Base-by-base conservation (phyloP, 2,329 filamentous ascomycete genomes). In the Talaromyces albobiverticillius region DNA sequence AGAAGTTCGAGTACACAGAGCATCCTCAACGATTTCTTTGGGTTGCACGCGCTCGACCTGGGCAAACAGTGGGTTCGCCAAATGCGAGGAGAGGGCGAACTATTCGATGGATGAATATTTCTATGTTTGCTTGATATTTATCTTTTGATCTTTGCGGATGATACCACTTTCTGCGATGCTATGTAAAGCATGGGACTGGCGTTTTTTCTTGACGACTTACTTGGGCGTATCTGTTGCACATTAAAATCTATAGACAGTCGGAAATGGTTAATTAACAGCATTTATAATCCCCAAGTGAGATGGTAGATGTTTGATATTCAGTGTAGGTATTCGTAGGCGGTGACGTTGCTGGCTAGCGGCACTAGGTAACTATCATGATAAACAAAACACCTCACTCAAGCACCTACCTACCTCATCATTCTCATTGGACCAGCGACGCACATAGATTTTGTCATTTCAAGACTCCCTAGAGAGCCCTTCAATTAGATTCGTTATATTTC, bases 1-100 rank as follows among this genome's bases (percentile, higher is more conserved):
- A 48, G 64, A 23, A 67, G 64, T 46, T 66, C 64, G 55, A 67
- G 64, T 46, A 60, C 64, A 13, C 64, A 66, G 38, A 64, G 61
- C n/a, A 60, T 61, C 18, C 45, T 66, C 49, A 62, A 66, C 46
- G 64, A 67, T 53, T 61, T 60, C 34, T 60, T 59, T 32, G 64
- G 64, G 8, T 45, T 60, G 11, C 61, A 62, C 41, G 61, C 58
- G 13, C 61, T 66, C 34, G 60, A 60, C 23, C 57, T 57, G n/a
- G 64, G 63, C 13, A 60, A 65, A 50, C 55, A 59, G 25, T 67
- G 65, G 57, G 56, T 67, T 23, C 62, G 59, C 31, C 63, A 67
- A 51, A 66, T 63, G 61, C 66, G 64, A 57, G 61, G 59, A 43
- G 59, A 67, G 38, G 56, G 51, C 54, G 64, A 54, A 54, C 60